Evolutionary conservation across 306 rosid genomes (phyloP).

Genomic region (Rosa lucieae): DNA sequence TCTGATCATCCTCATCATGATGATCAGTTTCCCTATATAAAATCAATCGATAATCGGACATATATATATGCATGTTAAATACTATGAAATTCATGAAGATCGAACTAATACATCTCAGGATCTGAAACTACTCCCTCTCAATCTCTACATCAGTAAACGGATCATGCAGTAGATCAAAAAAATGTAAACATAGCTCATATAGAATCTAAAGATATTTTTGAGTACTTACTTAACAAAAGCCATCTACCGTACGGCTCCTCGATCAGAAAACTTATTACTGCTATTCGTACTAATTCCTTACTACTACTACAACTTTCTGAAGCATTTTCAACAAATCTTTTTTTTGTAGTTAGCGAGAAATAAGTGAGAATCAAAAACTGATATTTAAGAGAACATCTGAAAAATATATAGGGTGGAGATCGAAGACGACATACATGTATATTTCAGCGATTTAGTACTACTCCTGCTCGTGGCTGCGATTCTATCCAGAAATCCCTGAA

Average conservation of each 20-base stretch:
- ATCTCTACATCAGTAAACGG: background rate
- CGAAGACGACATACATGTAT: background rate
- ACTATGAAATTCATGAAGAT: background rate
- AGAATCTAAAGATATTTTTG: background rate
- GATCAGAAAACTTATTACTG: no score
- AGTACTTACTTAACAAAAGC: background rate
- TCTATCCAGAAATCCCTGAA: background rate
- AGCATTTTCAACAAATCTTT: background rate
- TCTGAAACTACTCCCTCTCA: background rate
- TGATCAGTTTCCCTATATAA: background rate
- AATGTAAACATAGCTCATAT: background rate
- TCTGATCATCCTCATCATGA: background rate
- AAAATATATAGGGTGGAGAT: background rate
- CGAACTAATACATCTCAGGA: background rate
- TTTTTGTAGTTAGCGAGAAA: background rate
- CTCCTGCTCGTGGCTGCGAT: background rate
- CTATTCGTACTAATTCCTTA: no score
- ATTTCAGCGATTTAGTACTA: background rate
- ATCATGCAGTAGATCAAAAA: background rate
- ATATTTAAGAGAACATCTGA: background rate
- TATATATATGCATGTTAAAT: no score
- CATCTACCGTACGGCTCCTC: background rate
- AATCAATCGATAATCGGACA: no score
- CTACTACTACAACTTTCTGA: background rate
- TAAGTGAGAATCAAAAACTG: background rate